phyloP scores from a whole-genome alignment of 2,329 filamentous ascomycete species.

The Apiospora phragmitis region DNA sequence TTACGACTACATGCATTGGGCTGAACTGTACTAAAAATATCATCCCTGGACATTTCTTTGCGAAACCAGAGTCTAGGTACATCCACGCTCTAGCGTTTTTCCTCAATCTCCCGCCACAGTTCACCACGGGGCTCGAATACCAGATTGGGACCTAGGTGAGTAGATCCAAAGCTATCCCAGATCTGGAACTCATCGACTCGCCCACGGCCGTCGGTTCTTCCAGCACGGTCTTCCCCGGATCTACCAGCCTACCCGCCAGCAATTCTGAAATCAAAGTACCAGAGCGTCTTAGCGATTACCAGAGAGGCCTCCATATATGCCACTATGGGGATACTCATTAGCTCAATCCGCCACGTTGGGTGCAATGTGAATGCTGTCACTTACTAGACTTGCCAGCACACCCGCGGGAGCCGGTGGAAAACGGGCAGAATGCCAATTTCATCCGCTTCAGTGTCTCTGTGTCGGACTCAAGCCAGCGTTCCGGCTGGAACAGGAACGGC shows the following conservation, averaged over 20 bases:
- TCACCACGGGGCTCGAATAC: background rate
- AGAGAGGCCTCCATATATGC: conserved; percentile 12
- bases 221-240: background rate
- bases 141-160: background rate
- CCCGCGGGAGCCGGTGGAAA: conserved; percentile 39
- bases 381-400: conserved; percentile 36
- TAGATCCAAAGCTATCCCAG: background rate
- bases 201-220: background rate
- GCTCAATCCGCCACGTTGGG: background rate
- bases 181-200: background rate
- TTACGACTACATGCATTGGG: too few species aligned
- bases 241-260: background rate
- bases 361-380: background rate
- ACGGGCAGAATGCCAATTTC: conserved; percentile 19
- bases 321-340: conserved; percentile 14
- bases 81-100: too few species aligned
- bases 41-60: too few species aligned
- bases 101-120: background rate
- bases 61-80: too few species aligned
- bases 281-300: background rate
- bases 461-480: conserved; percentile 11
- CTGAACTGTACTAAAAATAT: too few species aligned
- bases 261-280: background rate
- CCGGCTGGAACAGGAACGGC: conserved; percentile 16
- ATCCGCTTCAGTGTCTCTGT: background rate